These are phyloP conservation scores for Benincasa hispida DNA, from an alignment of 306 rosid genomes.

Conservation along the genomic window DNA sequence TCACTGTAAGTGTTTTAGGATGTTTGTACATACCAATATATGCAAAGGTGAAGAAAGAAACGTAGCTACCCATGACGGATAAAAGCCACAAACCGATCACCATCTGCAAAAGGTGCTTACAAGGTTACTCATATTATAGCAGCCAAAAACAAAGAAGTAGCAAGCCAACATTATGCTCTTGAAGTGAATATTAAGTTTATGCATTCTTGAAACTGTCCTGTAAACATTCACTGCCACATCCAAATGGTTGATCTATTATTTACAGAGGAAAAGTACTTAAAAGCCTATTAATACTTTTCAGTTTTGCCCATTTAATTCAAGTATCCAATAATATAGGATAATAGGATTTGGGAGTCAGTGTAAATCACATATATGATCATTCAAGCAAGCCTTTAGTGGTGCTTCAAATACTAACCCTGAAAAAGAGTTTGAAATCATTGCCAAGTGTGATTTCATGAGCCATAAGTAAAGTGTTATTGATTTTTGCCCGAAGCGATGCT, in stretches of 20 bases:
- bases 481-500: slow-evolving; percentile 81
- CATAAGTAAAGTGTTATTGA: slow-evolving; percentile 64
- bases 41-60: slow-evolving; percentile 69
- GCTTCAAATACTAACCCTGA: slow-evolving; percentile 48
- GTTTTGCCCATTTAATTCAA: neutral
- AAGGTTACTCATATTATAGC: slow-evolving; percentile 10
- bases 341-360: neutral
- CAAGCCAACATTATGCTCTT: neutral
- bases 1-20: neutral
- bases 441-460: slow-evolving; percentile 96
- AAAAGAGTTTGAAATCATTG: slow-evolving; percentile 74
- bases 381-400: neutral
- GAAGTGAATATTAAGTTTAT: neutral
- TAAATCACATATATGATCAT: neutral
- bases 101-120: slow-evolving; percentile 37
- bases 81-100: slow-evolving; percentile 72
- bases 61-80: slow-evolving; percentile 62
- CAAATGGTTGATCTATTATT: neutral
- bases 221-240: neutral
- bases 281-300: neutral
- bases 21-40: slow-evolving; percentile 48
- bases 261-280: neutral
- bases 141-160: neutral
- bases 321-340: neutral
- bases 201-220: neutral